A percentile compares a stretch with the other conserved stretches of the same genome.
phyloP scores from a whole-genome alignment of 176 grass and related monocot genomes.

The Oryza glumipatula region DNA sequence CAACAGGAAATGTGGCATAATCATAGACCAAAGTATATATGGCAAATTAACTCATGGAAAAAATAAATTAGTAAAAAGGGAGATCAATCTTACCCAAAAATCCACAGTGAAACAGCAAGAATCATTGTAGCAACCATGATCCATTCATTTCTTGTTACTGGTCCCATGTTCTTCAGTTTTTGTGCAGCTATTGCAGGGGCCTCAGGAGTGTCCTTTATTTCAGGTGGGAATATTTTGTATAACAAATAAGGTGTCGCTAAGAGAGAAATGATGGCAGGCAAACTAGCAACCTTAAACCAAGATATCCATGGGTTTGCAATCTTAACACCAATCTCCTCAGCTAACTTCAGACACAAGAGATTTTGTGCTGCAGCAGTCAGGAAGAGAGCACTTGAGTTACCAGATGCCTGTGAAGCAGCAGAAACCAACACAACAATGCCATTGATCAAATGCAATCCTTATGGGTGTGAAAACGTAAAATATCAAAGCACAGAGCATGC shows the following conservation, averaged over 20 bases:
- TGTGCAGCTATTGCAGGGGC: conserved; percentile 86
- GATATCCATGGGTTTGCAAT: conserved; percentile 89
- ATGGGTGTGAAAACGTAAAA: neutral
- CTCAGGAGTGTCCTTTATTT: conserved; percentile 95
- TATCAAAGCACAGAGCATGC: neutral
- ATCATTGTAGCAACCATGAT: conserved; percentile 93
- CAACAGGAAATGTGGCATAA: neutral
- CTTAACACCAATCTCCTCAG: conserved; percentile 86
- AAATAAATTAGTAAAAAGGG: conserved; percentile 6
- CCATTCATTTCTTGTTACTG: conserved; percentile 88
- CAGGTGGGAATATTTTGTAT: conserved; percentile 97
- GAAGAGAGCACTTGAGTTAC: conserved; percentile 95
- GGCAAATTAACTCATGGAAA: conserved; percentile 19
- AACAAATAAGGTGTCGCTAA: conserved; percentile 79
- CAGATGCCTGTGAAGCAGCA: conserved; percentile 65
- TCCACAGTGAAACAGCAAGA: conserved; percentile 91
- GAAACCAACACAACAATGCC: conserved; percentile 7
- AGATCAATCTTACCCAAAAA: conserved; percentile 81
- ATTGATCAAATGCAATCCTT: conserved; percentile 15
- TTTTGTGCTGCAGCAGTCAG: conserved; percentile 98
- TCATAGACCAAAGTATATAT: conserved; percentile 7
- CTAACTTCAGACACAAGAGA: conserved; percentile 89
- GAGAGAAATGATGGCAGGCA: conserved; percentile 81
- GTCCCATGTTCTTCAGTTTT: conserved; percentile 87
- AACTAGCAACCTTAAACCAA: conserved; percentile 88